These are phyloP conservation scores for Spencermartinsiella ligniputridi DNA, from an alignment of 1,139 yeast species.

Conservation along the genomic window DNA sequence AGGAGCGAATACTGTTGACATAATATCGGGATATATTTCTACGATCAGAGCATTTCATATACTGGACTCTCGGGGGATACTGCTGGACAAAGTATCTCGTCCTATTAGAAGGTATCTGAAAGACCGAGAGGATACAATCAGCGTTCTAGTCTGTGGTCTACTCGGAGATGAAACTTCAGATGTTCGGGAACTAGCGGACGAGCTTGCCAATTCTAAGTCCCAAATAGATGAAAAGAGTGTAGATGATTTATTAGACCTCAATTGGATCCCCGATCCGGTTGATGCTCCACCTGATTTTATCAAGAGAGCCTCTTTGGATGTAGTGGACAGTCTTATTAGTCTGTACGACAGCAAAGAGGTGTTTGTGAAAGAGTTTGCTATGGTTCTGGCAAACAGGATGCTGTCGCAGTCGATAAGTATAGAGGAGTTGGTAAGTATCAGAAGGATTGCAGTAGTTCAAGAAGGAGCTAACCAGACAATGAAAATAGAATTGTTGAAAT, in stretches of 20 bases:
- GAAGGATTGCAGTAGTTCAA: no score
- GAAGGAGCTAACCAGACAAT: slow-evolving; percentile 10
- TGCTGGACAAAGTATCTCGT: slow-evolving; percentile 69
- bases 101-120: slow-evolving; percentile 67
- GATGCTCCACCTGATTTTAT: slow-evolving; percentile 87
- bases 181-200: slow-evolving; percentile 50
- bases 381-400: slow-evolving; percentile 59
- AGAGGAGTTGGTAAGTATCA: slow-evolving; percentile 23
- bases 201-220: slow-evolving; percentile 35
- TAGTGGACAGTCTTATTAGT: slow-evolving; percentile 66
- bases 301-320: slow-evolving; percentile 50
- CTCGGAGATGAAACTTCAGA: slow-evolving; percentile 49
- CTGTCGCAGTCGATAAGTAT: slow-evolving; percentile 46
- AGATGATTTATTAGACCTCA: slow-evolving; percentile 44
- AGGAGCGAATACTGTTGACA: slow-evolving; percentile 75
- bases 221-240: slow-evolving; percentile 13
- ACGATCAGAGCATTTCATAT: slow-evolving; percentile 69
- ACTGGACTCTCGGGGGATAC: slow-evolving; percentile 84
- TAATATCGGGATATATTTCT: slow-evolving; percentile 63
- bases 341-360: slow-evolving; percentile 76
- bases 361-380: slow-evolving; percentile 67
- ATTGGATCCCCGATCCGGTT: slow-evolving; percentile 90
- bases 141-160: slow-evolving; percentile 66
- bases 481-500: slow-evolving; percentile 52
- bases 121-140: slow-evolving; percentile 69